Conservation (phyloP, 139 green algal genomes). For the Volvox reticuliferus region DNA sequence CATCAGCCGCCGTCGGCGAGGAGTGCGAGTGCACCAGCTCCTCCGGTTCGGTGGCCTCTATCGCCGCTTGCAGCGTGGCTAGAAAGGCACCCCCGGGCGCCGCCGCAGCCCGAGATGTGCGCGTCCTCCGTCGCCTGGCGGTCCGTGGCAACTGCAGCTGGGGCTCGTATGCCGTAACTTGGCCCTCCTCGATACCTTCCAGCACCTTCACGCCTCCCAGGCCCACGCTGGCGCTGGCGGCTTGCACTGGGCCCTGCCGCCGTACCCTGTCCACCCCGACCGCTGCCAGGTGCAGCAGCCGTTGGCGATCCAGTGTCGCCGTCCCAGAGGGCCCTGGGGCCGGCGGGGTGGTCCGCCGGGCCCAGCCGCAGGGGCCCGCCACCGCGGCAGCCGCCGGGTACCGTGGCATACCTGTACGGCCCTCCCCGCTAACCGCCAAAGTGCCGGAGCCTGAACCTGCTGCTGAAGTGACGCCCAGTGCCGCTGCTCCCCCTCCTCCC, state of each 20-base stretch:
- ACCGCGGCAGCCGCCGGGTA: not conserved
- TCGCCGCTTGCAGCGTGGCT: not conserved
- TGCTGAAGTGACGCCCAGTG: not conserved
- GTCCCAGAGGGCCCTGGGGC: not conserved
- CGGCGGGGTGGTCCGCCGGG: not conserved
- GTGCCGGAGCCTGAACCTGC: not conserved
- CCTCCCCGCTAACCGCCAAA: not conserved
- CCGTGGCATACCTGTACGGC: not conserved
- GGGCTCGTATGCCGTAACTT: not conserved
- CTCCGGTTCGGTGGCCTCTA: not conserved
- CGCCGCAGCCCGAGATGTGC: not conserved
- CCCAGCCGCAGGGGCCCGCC: not conserved
- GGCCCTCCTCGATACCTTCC: not conserved
- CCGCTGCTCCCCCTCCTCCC: not conserved
- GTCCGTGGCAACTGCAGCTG: not conserved
- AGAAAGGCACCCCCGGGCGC: not conserved
- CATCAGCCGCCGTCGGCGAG: too few relatives aligned
- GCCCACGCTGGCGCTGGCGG: not conserved
- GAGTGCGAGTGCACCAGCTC: too few relatives aligned
- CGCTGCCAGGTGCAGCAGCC: constrained; percentile 34
- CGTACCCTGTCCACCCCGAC: not conserved
- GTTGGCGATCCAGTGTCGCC: constrained; percentile 14
- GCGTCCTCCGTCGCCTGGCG: not conserved
- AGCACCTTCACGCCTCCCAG: not conserved
- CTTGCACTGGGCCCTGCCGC: not conserved